A percentile compares a stretch with the other conserved stretches of the same genome.
phyloP scores from a whole-genome alignment of 495 filamentous ascomycete genomes.

The Aspergillus asperescens region DNA sequence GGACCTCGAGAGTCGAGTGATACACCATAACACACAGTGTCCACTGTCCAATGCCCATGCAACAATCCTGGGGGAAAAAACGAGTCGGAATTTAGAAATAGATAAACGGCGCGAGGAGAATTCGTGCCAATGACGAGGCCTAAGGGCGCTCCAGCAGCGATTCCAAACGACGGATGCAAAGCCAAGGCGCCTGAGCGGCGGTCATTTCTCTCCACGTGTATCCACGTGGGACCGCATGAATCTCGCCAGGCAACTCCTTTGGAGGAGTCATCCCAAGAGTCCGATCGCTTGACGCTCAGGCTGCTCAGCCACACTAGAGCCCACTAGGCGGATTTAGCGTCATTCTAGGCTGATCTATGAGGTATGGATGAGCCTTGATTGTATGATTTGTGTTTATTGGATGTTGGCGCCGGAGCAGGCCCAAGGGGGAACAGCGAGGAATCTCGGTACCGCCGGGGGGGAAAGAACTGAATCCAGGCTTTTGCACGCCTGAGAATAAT shows the following conservation, averaged over 20 bases:
- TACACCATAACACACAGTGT: no score
- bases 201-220: slow-evolving; percentile 33
- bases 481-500: no score
- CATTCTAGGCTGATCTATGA: not conserved
- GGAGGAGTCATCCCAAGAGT: slow-evolving; percentile 19
- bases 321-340: slow-evolving; percentile 3
- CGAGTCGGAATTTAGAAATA: no score
- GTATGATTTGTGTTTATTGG: not conserved
- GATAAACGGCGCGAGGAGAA: no score
- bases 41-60: no score
- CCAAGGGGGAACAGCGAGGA: not conserved
- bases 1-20: no score
- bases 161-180: slow-evolving; percentile 8
- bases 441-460: no score
- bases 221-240: slow-evolving; percentile 41
- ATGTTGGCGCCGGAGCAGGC: not conserved
- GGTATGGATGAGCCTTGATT: not conserved
- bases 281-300: not conserved
- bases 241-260: slow-evolving; percentile 28
- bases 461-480: no score
- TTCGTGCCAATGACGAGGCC: slow-evolving; percentile 3
- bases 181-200: slow-evolving; percentile 14
- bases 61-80: slow-evolving; percentile 14
- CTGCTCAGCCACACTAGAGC: slow-evolving; percentile 17
- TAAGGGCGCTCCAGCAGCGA: slow-evolving; percentile 5